Percentiles rank a stretch among this genome's conserved stretches.
phyloP scores from a whole-genome alignment of 129 eudicot species.

The Escallonia rubra region DNA sequence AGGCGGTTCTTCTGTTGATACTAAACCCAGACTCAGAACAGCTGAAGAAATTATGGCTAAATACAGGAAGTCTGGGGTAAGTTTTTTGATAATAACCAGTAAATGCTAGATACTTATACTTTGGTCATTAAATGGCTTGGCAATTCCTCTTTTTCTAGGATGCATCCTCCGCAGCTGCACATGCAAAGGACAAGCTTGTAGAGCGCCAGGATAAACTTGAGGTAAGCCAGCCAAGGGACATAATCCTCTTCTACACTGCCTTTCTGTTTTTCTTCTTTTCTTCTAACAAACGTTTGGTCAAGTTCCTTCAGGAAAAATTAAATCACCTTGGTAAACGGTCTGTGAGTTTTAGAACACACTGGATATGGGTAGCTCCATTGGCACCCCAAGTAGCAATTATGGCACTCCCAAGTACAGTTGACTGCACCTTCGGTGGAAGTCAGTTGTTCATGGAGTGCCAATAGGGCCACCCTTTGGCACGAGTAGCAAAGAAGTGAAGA shows the following conservation, averaged over 20 bases:
- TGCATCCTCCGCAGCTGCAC: slow-evolving; percentile 54
- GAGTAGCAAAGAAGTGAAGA: too few relatives aligned
- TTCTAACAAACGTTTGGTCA: slow-evolving; percentile 1
- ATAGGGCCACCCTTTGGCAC: too few relatives aligned
- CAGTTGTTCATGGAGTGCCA: too few relatives aligned
- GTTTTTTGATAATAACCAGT: not conserved
- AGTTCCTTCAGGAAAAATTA: slow-evolving; percentile 12
- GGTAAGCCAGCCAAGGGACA: slow-evolving; percentile 34
- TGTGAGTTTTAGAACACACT: too few relatives aligned
- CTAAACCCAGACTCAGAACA: slow-evolving; percentile 64
- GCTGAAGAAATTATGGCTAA: slow-evolving; percentile 95
- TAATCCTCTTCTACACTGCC: not conserved
- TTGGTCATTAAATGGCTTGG: slow-evolving; percentile 9
- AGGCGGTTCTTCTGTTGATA: slow-evolving; percentile 62
- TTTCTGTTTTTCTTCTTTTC: slow-evolving; percentile 1
- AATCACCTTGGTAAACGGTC: not conserved
- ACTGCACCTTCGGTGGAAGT: too few relatives aligned
- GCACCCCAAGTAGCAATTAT: too few relatives aligned
- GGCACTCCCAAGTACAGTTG: too few relatives aligned
- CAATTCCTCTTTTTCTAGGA: slow-evolving; percentile 44
- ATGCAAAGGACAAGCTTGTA: slow-evolving; percentile 87
- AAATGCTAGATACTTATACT: not conserved
- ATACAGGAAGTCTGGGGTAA: slow-evolving; percentile 76
- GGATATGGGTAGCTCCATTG: too few relatives aligned
- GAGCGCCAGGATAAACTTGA: slow-evolving; percentile 95